These are phyloP conservation scores for Talaromyces sp. DNA, from an alignment of 2,329 filamentous ascomycete genomes.

Conservation along the genomic window DNA sequence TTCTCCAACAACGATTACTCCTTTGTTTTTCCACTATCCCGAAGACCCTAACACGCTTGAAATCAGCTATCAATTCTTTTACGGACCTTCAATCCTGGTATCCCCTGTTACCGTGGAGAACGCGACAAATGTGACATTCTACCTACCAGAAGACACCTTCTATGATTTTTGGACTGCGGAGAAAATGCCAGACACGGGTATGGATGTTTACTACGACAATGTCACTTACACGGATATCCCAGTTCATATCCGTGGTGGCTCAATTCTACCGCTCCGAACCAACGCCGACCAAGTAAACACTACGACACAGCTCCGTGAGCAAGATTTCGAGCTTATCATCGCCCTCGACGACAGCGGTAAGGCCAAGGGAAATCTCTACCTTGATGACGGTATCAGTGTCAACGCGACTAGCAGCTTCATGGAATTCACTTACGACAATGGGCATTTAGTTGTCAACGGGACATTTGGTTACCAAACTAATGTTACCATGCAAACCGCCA, in stretches of 20 bases:
- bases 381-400: conserved; percentile 71
- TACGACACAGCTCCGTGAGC: conserved; percentile 54
- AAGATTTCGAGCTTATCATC: conserved; percentile 67
- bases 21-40: conserved; percentile 68
- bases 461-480: conserved; percentile 21
- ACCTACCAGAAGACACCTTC: conserved; percentile 54
- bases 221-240: conserved; percentile 52
- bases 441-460: conserved; percentile 29
- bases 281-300: conserved; percentile 47
- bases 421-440: conserved; percentile 52
- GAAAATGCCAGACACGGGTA: conserved; percentile 33
- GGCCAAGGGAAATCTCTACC: conserved; percentile 63
- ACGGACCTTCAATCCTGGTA: conserved; percentile 52
- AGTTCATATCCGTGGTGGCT: conserved; percentile 58
- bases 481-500: conserved; percentile 28
- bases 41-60: conserved; percentile 48
- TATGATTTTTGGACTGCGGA: conserved; percentile 56
- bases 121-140: conserved; percentile 48
- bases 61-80: conserved; percentile 56
- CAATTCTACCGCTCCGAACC: conserved; percentile 52
- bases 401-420: conserved; percentile 54
- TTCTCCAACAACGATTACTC: conserved; percentile 57
- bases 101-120: conserved; percentile 51
- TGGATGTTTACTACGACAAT: conserved; percentile 37
- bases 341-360: conserved; percentile 58